Evolutionary conservation across 331 rosid species (phyloP).

Genomic region (Telfairia occidentalis): DNA sequence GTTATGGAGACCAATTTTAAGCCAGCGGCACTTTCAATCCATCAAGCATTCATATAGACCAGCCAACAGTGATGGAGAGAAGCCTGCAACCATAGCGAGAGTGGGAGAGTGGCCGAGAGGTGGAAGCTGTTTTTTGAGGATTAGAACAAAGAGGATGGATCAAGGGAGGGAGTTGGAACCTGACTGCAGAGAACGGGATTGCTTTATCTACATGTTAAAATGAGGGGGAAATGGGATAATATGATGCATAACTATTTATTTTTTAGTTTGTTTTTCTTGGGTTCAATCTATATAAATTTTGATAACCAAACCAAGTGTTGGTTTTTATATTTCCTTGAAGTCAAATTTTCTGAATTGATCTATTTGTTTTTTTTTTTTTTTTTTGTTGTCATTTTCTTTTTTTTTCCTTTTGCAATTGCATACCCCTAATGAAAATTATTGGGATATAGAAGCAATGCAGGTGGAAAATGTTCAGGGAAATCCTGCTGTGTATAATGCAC

Average conservation of each 20-base stretch:
- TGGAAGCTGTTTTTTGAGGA: background rate
- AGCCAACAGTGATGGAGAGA: background rate
- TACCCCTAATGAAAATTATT: background rate
- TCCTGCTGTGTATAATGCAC: background rate
- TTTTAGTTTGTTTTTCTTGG: background rate
- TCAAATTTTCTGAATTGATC: background rate
- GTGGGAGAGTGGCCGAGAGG: background rate
- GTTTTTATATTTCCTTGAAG: background rate
- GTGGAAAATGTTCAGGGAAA: background rate
- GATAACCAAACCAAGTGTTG: background rate
- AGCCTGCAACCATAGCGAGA: background rate
- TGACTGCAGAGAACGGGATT: background rate
- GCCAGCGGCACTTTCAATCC: background rate
- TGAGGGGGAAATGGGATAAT: background rate
- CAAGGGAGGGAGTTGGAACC: background rate
- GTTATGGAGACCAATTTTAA: background rate
- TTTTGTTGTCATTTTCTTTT: no score
- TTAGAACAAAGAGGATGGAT: background rate
- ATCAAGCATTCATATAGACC: background rate
- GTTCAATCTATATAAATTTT: background rate
- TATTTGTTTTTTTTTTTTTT: no score
- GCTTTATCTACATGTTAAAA: background rate
- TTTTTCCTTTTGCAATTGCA: background rate
- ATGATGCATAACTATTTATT: background rate
- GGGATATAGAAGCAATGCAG: background rate